These are phyloP conservation scores for Mycena sp. DNA, from an alignment of 1,284 basidiomycete genomes.

Conservation along the genomic window DNA sequence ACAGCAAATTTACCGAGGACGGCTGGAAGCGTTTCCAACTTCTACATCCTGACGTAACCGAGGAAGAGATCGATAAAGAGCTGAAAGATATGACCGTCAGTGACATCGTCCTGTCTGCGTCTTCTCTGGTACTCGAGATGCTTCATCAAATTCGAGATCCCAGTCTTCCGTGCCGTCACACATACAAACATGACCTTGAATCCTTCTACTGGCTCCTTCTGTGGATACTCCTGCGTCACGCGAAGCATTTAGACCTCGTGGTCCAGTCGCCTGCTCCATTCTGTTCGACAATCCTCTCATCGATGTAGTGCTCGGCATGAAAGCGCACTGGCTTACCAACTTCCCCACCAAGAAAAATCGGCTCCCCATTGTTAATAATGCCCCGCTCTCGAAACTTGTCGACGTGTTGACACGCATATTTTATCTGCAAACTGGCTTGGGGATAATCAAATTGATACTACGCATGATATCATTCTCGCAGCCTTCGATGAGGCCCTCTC, in stretches of 20 bases:
- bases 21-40: neutral
- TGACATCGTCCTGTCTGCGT: neutral
- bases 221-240: constrained; percentile 13
- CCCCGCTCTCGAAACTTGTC: no score
- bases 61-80: neutral
- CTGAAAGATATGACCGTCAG: neutral
- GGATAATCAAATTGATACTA: neutral
- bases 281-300: neutral
- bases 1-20: constrained; percentile 1
- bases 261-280: neutral
- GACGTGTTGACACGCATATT: no score
- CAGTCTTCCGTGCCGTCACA: neutral
- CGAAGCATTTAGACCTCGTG: neutral
- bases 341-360: no score
- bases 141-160: no score
- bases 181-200: constrained; percentile 13
- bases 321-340: no score
- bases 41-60: neutral
- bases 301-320: no score
- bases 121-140: neutral
- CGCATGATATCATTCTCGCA: neutral
- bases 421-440: no score
- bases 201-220: constrained; percentile 12
- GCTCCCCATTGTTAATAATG: no score
- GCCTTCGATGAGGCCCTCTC: neutral